A percentile compares a stretch with the other conserved stretches of the same genome.
phyloP scores from a whole-genome alignment of 179 eudicot genomes.

The Amaranthus tricolor region DNA sequence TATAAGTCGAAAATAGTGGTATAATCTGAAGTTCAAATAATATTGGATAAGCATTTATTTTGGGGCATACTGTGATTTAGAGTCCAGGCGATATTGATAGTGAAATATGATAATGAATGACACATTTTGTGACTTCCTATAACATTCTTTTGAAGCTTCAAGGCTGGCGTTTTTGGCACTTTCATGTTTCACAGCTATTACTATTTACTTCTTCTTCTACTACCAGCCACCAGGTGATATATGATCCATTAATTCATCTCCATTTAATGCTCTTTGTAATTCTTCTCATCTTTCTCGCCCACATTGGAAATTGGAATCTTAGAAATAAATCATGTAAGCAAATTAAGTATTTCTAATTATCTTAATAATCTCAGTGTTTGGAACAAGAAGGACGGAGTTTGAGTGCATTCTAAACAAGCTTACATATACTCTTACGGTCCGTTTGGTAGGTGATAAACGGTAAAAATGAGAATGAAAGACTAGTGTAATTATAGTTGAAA shows the following conservation, averaged over 20 bases:
- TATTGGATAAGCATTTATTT: constrained; percentile 1
- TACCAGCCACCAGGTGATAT: neutral
- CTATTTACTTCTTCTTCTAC: too few relatives aligned
- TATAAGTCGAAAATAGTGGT: too few relatives aligned
- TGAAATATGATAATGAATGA: constrained; percentile 2
- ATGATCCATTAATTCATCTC: too few relatives aligned
- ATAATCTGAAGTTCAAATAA: neutral
- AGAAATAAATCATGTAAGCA: too few relatives aligned
- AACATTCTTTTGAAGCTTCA: neutral
- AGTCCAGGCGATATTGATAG: neutral
- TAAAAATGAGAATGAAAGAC: too few relatives aligned
- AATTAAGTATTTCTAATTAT: too few relatives aligned
- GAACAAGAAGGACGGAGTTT: too few relatives aligned
- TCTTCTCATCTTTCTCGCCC: neutral
- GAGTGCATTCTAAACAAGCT: too few relatives aligned
- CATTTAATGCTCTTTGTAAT: neutral
- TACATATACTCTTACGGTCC: too few relatives aligned
- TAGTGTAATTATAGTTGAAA: too few relatives aligned
- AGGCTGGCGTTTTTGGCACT: neutral
- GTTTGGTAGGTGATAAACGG: too few relatives aligned
- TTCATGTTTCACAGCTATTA: neutral
- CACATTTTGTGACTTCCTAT: neutral
- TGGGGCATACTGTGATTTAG: neutral
- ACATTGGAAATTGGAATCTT: neutral
- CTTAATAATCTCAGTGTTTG: too few relatives aligned